These are phyloP conservation scores for Rhodamnia argentea DNA, from an alignment of 345 rosid genomes.

Conservation along the genomic window DNA sequence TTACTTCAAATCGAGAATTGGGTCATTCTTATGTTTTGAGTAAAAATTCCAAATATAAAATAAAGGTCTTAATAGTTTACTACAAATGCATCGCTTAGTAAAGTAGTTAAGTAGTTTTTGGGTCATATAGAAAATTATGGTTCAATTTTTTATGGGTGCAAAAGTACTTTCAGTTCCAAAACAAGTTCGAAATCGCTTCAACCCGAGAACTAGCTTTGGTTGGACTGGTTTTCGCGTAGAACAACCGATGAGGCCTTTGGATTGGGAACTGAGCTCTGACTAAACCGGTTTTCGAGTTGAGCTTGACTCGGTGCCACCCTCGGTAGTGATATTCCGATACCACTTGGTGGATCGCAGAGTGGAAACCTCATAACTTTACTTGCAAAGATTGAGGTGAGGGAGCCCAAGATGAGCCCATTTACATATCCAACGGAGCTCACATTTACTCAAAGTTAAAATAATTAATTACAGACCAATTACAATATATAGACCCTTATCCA, in stretches of 20 bases:
- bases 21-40: not conserved
- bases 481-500: not conserved
- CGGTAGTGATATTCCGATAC: not conserved
- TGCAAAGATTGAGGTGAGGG: not conserved
- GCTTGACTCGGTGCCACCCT: not conserved
- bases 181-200: not conserved
- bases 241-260: not conserved
- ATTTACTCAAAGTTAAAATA: not conserved
- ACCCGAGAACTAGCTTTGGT: not conserved
- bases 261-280: not conserved
- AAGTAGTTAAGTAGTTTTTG: not conserved
- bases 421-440: not conserved
- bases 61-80: not conserved
- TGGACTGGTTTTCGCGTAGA: not conserved
- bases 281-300: not conserved
- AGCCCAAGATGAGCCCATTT: not conserved
- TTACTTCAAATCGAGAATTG: too few species aligned
- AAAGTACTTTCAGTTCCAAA: not conserved
- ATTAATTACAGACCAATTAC: not conserved
- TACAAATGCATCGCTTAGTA: not conserved
- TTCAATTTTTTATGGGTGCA: not conserved
- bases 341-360: not conserved
- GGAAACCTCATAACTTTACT: not conserved
- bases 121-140: not conserved
- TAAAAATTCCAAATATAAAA: not conserved